Conservation (phyloP, 169 alveolate genomes). For the Eimeria sp. region DNA sequence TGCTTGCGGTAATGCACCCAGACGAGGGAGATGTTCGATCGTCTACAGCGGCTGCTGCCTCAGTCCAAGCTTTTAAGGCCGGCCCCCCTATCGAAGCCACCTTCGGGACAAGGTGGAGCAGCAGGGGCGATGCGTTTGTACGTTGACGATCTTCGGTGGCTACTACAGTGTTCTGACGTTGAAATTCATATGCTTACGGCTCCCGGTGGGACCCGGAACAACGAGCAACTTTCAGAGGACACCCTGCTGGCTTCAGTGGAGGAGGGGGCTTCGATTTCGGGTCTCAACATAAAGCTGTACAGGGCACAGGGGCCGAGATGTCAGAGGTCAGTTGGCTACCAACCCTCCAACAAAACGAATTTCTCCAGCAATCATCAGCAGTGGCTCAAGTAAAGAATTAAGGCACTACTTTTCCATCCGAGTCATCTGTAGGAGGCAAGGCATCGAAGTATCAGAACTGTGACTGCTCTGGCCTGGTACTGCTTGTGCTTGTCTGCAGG, state of each 20-base stretch:
- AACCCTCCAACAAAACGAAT: neutral
- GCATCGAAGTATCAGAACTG: neutral
- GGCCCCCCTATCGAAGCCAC: neutral
- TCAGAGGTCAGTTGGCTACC: constrained; percentile 38
- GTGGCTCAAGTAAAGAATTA: neutral
- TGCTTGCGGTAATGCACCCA: constrained; percentile 9
- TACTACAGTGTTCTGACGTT: constrained; percentile 68
- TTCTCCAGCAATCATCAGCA: neutral
- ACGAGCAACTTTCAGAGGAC: neutral
- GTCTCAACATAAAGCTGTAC: constrained; percentile 31
- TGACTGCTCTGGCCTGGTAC: neutral
- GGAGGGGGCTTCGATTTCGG: constrained; percentile 12
- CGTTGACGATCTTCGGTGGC: constrained; percentile 82
- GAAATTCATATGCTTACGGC: neutral
- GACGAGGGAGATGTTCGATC: constrained; percentile 4
- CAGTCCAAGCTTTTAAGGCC: constrained; percentile 16
- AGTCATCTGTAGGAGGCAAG: neutral
- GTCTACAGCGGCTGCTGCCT: neutral
- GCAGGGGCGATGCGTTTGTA: neutral
- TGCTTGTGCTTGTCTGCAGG: constrained; percentile 21
- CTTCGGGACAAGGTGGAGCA: neutral
- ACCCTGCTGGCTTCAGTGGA: constrained; percentile 18
- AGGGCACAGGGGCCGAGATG: constrained; percentile 60
- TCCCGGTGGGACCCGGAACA: neutral
- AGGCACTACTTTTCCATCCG: neutral